Evolutionary conservation across 768 basidiomycete species (phyloP).

Genomic region (Tricholoma saponaceum): DNA sequence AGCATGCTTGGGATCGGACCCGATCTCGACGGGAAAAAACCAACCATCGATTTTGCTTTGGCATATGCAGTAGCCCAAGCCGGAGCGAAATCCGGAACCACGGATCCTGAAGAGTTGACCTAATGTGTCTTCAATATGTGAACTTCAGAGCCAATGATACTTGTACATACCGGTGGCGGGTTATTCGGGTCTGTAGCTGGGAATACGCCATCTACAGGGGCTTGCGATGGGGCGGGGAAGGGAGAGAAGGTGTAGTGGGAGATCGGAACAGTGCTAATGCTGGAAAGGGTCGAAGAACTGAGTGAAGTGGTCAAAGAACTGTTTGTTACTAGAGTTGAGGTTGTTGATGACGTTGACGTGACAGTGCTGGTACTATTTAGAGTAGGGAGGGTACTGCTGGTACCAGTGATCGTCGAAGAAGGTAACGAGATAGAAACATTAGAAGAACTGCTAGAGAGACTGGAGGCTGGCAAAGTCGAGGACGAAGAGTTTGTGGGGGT

Average conservation of each 20-base stretch:
- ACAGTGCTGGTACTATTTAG: neutral
- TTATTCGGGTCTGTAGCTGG: constrained; percentile 49
- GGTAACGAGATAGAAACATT: neutral
- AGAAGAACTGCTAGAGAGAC: neutral
- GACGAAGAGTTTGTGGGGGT: neutral
- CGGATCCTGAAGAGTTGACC: constrained; percentile 24
- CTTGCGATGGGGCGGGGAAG: constrained; percentile 57
- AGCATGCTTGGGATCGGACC: no score
- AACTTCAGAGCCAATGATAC: neutral
- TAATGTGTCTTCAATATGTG: constrained; percentile 6
- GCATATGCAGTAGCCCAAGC: constrained; percentile 59
- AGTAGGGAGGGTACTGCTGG: neutral
- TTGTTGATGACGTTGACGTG: neutral
- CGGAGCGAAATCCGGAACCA: constrained; percentile 43
- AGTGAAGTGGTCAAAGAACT: neutral
- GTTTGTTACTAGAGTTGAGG: neutral
- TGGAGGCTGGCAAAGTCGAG: neutral
- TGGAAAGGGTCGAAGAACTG: constrained; percentile 1
- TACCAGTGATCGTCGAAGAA: neutral
- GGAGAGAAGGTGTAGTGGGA: constrained; percentile 36
- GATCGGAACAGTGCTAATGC: constrained; percentile 9
- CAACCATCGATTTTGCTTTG: constrained; percentile 53
- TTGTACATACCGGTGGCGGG: constrained; percentile 48
- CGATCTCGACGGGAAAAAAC: constrained; percentile 13
- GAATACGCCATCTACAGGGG: constrained; percentile 49